These are phyloP conservation scores for Colletotrichum somersetense DNA, from an alignment of 2,329 filamentous ascomycete genomes.

Conservation along the genomic window DNA sequence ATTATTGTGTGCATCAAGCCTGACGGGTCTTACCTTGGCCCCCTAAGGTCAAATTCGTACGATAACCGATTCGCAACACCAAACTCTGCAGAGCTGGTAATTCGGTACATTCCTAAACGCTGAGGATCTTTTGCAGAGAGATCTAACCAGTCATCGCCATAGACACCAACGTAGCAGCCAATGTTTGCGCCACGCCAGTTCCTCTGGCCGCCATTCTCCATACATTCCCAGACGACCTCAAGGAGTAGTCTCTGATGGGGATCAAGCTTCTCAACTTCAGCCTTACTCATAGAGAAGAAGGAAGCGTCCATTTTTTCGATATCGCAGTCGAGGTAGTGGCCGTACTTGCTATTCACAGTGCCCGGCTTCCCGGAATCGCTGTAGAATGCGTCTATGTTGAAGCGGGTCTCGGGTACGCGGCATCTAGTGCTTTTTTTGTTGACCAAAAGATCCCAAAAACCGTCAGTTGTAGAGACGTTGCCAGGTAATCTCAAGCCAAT, in stretches of 20 bases:
- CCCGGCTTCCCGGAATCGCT: conserved; percentile 52
- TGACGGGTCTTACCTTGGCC: conserved; percentile 46
- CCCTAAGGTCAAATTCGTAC: conserved; percentile 50
- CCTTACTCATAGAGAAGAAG: conserved; percentile 48
- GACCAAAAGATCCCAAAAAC: not conserved
- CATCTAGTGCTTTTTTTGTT: not conserved
- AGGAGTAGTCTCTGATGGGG: conserved; percentile 48
- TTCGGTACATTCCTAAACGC: conserved; percentile 36
- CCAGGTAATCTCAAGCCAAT: not conserved
- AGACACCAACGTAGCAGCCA: conserved; percentile 50
- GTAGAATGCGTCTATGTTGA: conserved; percentile 52
- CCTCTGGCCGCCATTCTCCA: conserved; percentile 51
- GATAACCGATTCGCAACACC: conserved; percentile 48
- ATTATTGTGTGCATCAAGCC: not conserved
- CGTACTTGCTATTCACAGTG: conserved; percentile 48
- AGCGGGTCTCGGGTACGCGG: not conserved
- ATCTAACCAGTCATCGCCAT: conserved; percentile 46
- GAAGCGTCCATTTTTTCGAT: conserved; percentile 22
- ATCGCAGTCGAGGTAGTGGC: conserved; percentile 52
- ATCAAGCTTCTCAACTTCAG: conserved; percentile 47
- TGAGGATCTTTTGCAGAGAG: conserved; percentile 45
- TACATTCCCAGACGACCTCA: conserved; percentile 51
- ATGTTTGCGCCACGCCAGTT: conserved; percentile 46
- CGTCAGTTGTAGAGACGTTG: not conserved
- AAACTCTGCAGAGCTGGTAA: conserved; percentile 43